phyloP scores from a whole-genome alignment of 2,329 filamentous ascomycete genomes.

The Claviceps sp. region DNA sequence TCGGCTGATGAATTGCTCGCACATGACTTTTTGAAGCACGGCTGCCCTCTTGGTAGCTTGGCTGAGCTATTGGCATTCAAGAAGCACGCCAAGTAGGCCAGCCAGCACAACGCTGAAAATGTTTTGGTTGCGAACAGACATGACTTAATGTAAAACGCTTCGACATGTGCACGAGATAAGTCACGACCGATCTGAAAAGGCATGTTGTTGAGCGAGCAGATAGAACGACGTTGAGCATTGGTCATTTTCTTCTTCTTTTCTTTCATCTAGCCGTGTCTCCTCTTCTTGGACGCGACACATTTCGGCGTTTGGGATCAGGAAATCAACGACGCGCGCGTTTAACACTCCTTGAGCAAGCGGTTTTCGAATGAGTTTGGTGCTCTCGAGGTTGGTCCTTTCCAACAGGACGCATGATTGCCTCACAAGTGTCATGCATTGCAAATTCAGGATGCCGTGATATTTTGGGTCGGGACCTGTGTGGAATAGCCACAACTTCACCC shows the following conservation, averaged over 20 bases:
- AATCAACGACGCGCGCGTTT: not conserved
- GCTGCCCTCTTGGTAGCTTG: slow-evolving; percentile 70
- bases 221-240: slow-evolving; percentile 6
- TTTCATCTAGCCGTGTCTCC: not conserved
- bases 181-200: not conserved
- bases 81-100: slow-evolving; percentile 49
- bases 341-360: slow-evolving; percentile 2
- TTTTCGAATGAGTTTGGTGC: slow-evolving; percentile 1
- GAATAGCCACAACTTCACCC: not conserved
- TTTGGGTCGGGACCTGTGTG: not conserved
- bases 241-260: not conserved
- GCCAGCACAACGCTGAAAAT: not conserved
- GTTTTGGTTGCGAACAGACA: not conserved
- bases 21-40: slow-evolving; percentile 89
- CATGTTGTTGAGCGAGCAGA: slow-evolving; percentile 4
- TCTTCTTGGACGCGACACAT: not conserved
- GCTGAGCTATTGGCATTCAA: slow-evolving; percentile 83
- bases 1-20: slow-evolving; percentile 79
- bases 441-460: not conserved
- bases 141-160: not conserved
- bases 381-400: not conserved
- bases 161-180: slow-evolving; percentile 2
- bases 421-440: not conserved
- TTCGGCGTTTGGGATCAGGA: slow-evolving; percentile 7
- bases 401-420: not conserved